Evolutionary conservation across 805 yeast genomes (phyloP), one percentile per base, ranked within the genome.

Genomic region (Ogataea neopini): DNA sequence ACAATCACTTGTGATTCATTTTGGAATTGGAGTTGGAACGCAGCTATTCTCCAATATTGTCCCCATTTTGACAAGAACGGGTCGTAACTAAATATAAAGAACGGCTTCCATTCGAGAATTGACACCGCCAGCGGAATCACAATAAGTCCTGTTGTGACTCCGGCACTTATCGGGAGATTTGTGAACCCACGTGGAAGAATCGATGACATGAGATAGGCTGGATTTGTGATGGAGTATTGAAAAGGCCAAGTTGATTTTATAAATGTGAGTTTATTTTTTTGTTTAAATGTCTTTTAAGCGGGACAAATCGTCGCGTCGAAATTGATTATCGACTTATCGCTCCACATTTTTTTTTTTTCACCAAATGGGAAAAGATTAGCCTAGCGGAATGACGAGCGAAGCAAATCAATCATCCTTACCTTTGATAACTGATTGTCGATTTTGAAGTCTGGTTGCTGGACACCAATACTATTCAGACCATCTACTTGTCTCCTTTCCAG

Each of bases 1-100:
- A 80, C 53, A 17, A 78, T 47, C 48, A 74, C 79, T 61, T 83
- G 86, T 4, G 84, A 74, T 59, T 81, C 86, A 58, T 79, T 81
- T 37, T 78, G 69, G 43, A 79, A 77, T n/a, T 77, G 68, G 10
- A 77, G 22, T 58, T 81, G 88, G 53, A 71, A 75, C 6, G 74
- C 59, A 6, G 72, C 38, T 7, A 79, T 59, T 44, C 88, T 65
- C 78, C 84, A 83, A 58, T 73, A 82, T 53, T 83, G 89, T 10
- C 61, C 44, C 68, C 83, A 82, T 48, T 75, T 70, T 2, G 72
- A 56, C 8, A 83, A 69, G 56, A 74, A 80, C 2, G 89, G 89
- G 49, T 72, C 76, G 41, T 76, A 70, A 9, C 74, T 59, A 17
- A 79, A 64, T 5, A 60, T 53, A 49, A 76, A 73, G 39, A 67